Base-by-base conservation (phyloP, 805 yeast genomes). In the Wickerhamomyces ciferrii region DNA sequence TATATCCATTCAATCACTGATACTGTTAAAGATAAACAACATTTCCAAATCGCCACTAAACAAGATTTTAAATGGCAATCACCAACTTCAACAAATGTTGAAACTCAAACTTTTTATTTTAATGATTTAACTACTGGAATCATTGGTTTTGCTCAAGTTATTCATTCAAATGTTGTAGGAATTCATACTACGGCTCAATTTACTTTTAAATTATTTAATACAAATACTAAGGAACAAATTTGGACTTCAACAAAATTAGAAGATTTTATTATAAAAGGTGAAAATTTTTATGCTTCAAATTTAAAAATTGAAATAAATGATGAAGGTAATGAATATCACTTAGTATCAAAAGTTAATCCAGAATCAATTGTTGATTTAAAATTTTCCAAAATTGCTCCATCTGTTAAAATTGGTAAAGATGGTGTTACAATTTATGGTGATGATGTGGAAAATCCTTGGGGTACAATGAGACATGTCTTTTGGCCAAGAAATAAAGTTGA, bases 211-310 rank as follows among this genome's bases (percentile, higher is more conserved):
- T 68, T 92, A 40, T 85, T 72, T 66, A 79, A 83, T 63, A 74
- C 55, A 62, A 69, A 39, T 65, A 72, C 81, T 40, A 67, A 68
- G 15, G 48, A 54, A 24, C 62, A 60, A 46, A 72, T 87, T 45
- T 94, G 99, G 99, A 88, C 97, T 7, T 87, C 96, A 9, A 90
- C 97, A 21, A 84, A 87, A 57, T 73, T 94, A 53, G 92, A 86
- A 48, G 83, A 89, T 65, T 88, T 87, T 61, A 71, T 76, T 46
- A 74, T 81, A 49, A 81, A 79, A 39, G 96, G 92, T 9, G 67
- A 86, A 48, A 81, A 85, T 62, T 90, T 91, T 66, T 79, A 77
- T 55, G 97, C 98, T 32, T 83, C 85, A 59, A 72, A 79, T 54
- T 66, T 91, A 50, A 69, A 80, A 41, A 73, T 94, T 52, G 84